Conservation (phyloP, 2,329 filamentous ascomycete species). For the Monilinia fructigena region DNA sequence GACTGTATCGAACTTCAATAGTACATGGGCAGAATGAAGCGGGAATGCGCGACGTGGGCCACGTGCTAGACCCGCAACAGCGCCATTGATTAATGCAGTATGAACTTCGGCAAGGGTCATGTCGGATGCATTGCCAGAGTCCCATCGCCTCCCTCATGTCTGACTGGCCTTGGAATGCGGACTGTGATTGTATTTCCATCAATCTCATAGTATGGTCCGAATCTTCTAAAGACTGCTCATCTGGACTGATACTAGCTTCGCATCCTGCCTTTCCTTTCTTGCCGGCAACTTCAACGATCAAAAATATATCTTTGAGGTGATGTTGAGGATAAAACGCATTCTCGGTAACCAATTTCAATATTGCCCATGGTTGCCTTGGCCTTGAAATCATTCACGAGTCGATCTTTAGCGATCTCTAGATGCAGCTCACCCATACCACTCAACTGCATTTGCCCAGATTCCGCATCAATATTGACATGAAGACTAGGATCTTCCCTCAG, state of each 20-base stretch:
- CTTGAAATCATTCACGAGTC: constrained; percentile 85
- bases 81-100: constrained; percentile 69
- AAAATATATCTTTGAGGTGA: constrained; percentile 61
- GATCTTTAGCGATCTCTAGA: constrained; percentile 86
- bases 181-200: constrained; percentile 72
- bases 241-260: constrained; percentile 63
- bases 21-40: constrained; percentile 72
- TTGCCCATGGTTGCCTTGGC: constrained; percentile 80
- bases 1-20: constrained; percentile 63
- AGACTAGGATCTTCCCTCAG: constrained; percentile 91
- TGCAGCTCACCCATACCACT: constrained; percentile 97
- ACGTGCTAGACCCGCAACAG: constrained; percentile 77
- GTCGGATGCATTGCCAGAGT: constrained; percentile 50
- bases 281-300: constrained; percentile 74
- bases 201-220: constrained; percentile 48
- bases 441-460: constrained; percentile 88
- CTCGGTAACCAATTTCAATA: constrained; percentile 94
- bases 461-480: constrained; percentile 78
- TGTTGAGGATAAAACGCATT: constrained; percentile 65
- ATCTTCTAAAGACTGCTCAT: constrained; percentile 46
- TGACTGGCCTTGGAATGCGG: constrained; percentile 41
- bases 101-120: constrained; percentile 50
- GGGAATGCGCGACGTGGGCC: constrained; percentile 80
- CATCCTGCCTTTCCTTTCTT: constrained; percentile 77
- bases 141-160: constrained; percentile 42